These are phyloP conservation scores for Entonaema liquescens DNA, from an alignment of 495 filamentous ascomycete species.

Conservation along the genomic window DNA sequence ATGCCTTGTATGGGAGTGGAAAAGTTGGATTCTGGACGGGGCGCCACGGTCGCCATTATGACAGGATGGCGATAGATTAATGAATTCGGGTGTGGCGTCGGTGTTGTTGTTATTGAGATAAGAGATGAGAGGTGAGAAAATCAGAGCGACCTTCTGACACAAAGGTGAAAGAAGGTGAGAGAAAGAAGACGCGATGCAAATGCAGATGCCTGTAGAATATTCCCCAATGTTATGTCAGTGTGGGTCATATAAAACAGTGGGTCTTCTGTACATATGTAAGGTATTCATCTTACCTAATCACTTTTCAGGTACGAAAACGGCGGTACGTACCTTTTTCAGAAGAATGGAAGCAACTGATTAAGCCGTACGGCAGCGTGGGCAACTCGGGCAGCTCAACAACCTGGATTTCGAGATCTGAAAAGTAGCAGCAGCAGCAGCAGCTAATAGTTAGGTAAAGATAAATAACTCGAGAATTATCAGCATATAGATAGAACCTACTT, in stretches of 20 bases:
- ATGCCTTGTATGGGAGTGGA: slow-evolving; percentile 4
- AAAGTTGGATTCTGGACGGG: slow-evolving; percentile 31
- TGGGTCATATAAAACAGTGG: slow-evolving; percentile 1
- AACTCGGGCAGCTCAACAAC: no score
- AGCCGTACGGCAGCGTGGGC: no score
- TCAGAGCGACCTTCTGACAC: slow-evolving; percentile 10
- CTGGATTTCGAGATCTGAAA: no score
- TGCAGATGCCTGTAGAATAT: slow-evolving; percentile 35
- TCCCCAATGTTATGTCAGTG: slow-evolving; percentile 29
- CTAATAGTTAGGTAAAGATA: no score
- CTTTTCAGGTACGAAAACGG: neutral
- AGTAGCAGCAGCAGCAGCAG: no score
- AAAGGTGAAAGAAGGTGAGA: slow-evolving; percentile 15
- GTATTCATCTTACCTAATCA: neutral
- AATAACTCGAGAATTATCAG: no score
- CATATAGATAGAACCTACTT: neutral
- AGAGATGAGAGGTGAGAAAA: neutral
- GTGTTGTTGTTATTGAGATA: neutral
- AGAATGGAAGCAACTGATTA: no score
- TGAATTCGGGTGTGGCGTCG: neutral
- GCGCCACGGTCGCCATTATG: slow-evolving; percentile 30
- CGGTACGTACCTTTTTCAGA: neutral
- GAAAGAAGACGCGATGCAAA: slow-evolving; percentile 12
- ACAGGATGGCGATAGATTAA: slow-evolving; percentile 10
- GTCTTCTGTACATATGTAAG: neutral